Evolutionary conservation across 176 grass and related monocot genomes (phyloP).

Genomic region (Bonia amplexicaulis): DNA sequence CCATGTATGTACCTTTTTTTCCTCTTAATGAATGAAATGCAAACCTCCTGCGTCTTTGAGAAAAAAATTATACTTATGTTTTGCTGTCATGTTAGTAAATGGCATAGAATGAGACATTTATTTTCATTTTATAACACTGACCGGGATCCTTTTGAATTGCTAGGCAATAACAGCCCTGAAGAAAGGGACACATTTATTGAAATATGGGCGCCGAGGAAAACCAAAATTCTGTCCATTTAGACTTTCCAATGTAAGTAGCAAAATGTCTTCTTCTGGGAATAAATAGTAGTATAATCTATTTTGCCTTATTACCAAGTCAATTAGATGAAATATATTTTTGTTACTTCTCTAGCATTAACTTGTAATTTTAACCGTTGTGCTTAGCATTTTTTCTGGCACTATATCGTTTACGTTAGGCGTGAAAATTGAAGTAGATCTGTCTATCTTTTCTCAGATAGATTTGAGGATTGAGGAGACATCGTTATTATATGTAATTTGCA

Average conservation of each 20-base stretch:
- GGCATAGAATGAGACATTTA: not conserved
- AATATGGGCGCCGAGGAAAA: conserved; percentile 76
- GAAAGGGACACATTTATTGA: conserved; percentile 71
- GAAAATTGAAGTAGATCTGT: not conserved
- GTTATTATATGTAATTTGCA: not conserved
- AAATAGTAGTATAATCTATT: not conserved
- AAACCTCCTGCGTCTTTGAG: too few relatives aligned
- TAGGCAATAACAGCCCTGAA: conserved; percentile 74
- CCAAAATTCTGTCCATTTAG: conserved; percentile 82
- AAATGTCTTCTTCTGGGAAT: not conserved
- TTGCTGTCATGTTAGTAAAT: not conserved
- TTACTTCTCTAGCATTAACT: not conserved
- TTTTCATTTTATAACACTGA: not conserved
- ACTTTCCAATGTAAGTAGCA: conserved; percentile 59
- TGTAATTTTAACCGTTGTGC: not conserved
- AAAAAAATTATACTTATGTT: too few relatives aligned
- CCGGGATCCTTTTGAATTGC: not conserved
- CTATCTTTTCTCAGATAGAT: not conserved
- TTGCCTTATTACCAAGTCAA: not conserved
- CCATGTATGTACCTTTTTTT: too few relatives aligned
- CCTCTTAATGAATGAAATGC: too few relatives aligned
- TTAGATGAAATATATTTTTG: conserved; percentile 6
- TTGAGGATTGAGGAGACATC: not conserved
- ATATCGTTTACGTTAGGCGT: not conserved
- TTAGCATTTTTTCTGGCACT: not conserved